A percentile compares a stretch with the other conserved stretches of the same genome.
phyloP scores from a whole-genome alignment of 192 early-diverging fungal genomes.

The Entomortierella parvispora region DNA sequence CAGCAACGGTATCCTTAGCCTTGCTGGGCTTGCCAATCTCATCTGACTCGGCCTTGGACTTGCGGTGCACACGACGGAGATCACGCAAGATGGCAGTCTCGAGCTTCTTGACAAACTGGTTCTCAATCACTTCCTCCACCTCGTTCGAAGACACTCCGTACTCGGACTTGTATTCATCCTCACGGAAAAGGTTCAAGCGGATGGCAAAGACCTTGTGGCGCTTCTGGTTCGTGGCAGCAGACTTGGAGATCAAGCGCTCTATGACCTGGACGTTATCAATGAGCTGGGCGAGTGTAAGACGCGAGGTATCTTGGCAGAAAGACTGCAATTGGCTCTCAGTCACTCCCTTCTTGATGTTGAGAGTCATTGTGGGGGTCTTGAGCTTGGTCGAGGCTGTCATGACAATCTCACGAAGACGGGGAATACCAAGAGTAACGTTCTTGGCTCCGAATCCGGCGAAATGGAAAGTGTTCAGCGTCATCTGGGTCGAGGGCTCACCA shows the following conservation, averaged over 20 bases:
- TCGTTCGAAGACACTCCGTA: constrained; percentile 74
- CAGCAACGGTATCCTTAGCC: constrained; percentile 48
- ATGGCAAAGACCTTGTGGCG: constrained; percentile 85
- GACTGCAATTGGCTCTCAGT: constrained; percentile 68
- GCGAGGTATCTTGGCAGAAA: constrained; percentile 79
- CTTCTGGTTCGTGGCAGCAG: constrained; percentile 43
- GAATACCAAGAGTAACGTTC: constrained; percentile 99
- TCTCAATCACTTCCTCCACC: constrained; percentile 80
- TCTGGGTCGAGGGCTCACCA: constrained; percentile 99
- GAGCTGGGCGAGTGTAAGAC: constrained; percentile 84
- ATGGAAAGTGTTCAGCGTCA: constrained; percentile 99
- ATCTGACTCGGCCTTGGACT: constrained; percentile 49
- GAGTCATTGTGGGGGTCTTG: constrained; percentile 93
- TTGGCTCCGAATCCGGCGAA: constrained; percentile 94
- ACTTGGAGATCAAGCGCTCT: constrained; percentile 74
- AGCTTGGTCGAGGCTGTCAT: constrained; percentile 91
- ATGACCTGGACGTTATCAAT: constrained; percentile 87
- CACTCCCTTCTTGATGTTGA: constrained; percentile 78
- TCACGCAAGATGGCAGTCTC: constrained; percentile 82
- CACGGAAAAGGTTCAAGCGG: constrained; percentile 86
- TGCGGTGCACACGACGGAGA: constrained; percentile 68
- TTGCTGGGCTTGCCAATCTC: constrained; percentile 53
- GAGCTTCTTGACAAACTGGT: constrained; percentile 76
- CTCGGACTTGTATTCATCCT: constrained; percentile 79
- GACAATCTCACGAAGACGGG: constrained; percentile 98